Percentiles rank a stretch among this genome's conserved stretches.
These are phyloP conservation scores for Lasiosphaeria miniovina DNA, from an alignment of 495 filamentous ascomycete genomes.

Conservation along the genomic window DNA sequence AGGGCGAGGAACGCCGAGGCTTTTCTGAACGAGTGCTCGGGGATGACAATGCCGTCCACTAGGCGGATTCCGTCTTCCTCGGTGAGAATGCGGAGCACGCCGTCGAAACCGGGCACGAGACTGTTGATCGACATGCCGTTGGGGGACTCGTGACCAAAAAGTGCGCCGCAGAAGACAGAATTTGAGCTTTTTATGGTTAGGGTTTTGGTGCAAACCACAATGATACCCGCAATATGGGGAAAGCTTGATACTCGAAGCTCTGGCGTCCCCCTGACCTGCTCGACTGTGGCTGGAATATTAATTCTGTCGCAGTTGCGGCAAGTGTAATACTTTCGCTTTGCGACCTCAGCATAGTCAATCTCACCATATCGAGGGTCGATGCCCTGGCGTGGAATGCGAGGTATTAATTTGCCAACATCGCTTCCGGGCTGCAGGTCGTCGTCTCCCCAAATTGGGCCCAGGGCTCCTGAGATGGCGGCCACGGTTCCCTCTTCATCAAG, in stretches of 20 bases:
- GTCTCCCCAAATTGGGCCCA: slow-evolving; percentile 77
- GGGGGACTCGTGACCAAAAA: slow-evolving; percentile 83
- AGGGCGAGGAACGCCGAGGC: slow-evolving; percentile 80
- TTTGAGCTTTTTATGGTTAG: slow-evolving; percentile 88
- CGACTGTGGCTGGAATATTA: slow-evolving; percentile 75
- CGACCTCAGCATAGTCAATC: slow-evolving; percentile 67
- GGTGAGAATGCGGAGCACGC: slow-evolving; percentile 71
- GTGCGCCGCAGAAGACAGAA: slow-evolving; percentile 83
- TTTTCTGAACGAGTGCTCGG: slow-evolving; percentile 90
- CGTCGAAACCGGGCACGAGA: slow-evolving; percentile 83
- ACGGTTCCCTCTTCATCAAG: slow-evolving; percentile 74
- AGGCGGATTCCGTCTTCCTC: slow-evolving; percentile 82
- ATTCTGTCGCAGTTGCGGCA: slow-evolving; percentile 68
- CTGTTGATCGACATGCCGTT: slow-evolving; percentile 75
- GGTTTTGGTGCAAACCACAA: slow-evolving; percentile 75
- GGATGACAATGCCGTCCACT: slow-evolving; percentile 92
- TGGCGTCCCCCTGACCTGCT: slow-evolving; percentile 58
- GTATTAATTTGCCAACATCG: slow-evolving; percentile 72
- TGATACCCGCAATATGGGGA: slow-evolving; percentile 94
- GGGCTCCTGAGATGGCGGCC: slow-evolving; percentile 62
- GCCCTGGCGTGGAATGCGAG: slow-evolving; percentile 71
- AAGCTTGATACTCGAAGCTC: slow-evolving; percentile 85
- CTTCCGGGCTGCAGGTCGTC: slow-evolving; percentile 61
- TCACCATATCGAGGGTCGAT: slow-evolving; percentile 61
- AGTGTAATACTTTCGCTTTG: slow-evolving; percentile 72